These are phyloP conservation scores for Pisolithus tinctorius DNA, from an alignment of 768 basidiomycete species.

Conservation along the genomic window DNA sequence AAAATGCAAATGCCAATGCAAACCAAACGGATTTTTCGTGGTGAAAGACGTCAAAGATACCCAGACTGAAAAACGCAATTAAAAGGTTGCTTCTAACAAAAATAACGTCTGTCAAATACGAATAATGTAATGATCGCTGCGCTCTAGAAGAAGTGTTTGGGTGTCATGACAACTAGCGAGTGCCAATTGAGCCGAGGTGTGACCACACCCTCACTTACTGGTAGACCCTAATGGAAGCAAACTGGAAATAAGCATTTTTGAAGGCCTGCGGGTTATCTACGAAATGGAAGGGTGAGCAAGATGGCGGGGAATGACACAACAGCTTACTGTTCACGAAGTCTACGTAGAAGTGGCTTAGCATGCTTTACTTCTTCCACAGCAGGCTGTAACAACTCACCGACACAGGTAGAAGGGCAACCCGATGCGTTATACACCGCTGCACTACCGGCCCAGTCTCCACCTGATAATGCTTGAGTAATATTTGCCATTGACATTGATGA, in stretches of 20 bases:
- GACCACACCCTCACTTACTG: background rate
- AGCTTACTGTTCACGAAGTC: conserved; percentile 24
- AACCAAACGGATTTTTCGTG: too few species aligned
- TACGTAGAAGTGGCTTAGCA: background rate
- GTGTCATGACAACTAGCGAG: too few species aligned
- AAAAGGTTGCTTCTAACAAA: too few species aligned
- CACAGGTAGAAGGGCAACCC: conserved; percentile 25
- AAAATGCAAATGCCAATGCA: too few species aligned
- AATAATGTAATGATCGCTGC: too few species aligned
- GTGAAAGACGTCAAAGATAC: too few species aligned
- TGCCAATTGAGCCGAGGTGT: too few species aligned
- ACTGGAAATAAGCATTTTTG: conserved; percentile 35
- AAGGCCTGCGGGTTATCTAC: conserved; percentile 35
- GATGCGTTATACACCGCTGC: conserved; percentile 20
- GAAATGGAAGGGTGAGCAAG: background rate
- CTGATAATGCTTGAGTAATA: conserved; percentile 7
- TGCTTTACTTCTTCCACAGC: background rate
- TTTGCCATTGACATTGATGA: background rate
- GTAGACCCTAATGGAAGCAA: conserved; percentile 34
- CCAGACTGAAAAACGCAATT: too few species aligned
- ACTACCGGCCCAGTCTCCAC: conserved; percentile 26
- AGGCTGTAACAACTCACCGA: conserved; percentile 13
- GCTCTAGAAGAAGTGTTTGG: too few species aligned
- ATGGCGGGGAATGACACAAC: background rate
- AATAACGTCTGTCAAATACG: too few species aligned